phyloP scores from a whole-genome alignment of 2,329 filamentous ascomycete genomes.

The Paecilomyces variotii region DNA sequence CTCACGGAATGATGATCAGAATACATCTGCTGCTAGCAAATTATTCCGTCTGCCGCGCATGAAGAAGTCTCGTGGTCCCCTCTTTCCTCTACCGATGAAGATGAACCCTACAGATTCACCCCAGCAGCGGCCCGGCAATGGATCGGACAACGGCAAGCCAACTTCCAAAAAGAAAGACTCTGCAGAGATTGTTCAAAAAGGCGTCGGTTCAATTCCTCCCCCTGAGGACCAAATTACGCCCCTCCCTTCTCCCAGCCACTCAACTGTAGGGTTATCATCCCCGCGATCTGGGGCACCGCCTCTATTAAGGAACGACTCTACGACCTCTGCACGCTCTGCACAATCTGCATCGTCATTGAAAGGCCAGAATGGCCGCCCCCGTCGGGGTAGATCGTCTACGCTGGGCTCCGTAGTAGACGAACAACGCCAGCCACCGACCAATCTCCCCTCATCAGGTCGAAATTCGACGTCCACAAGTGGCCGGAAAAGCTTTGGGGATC shows the following conservation, averaged over 20 bases:
- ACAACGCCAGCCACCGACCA: conserved; percentile 63
- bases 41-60: conserved; percentile 77
- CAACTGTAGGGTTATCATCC: conserved; percentile 43
- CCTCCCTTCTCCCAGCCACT: conserved; percentile 43
- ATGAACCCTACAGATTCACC: conserved; percentile 41
- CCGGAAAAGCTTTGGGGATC: conserved; percentile 84
- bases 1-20: conserved; percentile 52
- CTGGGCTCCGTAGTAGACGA: conserved; percentile 69
- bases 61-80: conserved; percentile 63
- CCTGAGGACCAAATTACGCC: conserved; percentile 31
- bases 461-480: conserved; percentile 79
- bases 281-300: conserved; percentile 35
- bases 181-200: conserved; percentile 12
- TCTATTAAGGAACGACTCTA: conserved; percentile 53
- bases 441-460: conserved; percentile 52
- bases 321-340: conserved; percentile 58
- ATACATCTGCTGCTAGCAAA: conserved; percentile 54
- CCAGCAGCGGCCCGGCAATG: conserved; percentile 27
- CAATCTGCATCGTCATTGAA: conserved; percentile 48
- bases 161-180: conserved; percentile 11
- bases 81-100: conserved; percentile 86
- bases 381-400: conserved; percentile 78
- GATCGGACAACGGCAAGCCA: conserved; percentile 8
- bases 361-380: conserved; percentile 43
- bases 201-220: conserved; percentile 18